A percentile compares a stretch with the other conserved stretches of the same genome.
These are phyloP conservation scores for Viola pubescens DNA, from an alignment of 441 rosid species.

Conservation along the genomic window DNA sequence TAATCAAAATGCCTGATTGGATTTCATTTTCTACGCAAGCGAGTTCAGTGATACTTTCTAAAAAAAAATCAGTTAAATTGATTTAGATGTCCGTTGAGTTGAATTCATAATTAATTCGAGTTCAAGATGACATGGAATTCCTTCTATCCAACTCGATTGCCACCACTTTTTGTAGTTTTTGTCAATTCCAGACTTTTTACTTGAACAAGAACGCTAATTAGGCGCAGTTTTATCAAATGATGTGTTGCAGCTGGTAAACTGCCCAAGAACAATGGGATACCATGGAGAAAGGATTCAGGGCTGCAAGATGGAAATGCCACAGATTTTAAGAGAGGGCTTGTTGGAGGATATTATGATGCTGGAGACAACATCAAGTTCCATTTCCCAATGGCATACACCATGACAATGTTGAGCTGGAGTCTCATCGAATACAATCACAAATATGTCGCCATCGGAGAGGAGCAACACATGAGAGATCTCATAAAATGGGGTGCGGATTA, in stretches of 20 bases:
- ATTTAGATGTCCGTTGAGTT: too few species aligned
- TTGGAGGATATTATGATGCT: slow-evolving; percentile 79
- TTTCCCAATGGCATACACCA: slow-evolving; percentile 81
- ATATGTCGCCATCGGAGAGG: slow-evolving; percentile 49
- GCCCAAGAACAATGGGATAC: slow-evolving; percentile 50
- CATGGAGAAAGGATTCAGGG: slow-evolving; percentile 77
- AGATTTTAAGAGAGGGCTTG: slow-evolving; percentile 46
- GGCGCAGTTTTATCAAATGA: not conserved
- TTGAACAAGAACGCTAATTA: too few species aligned
- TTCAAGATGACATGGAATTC: too few species aligned
- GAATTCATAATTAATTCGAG: too few species aligned
- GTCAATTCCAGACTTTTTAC: too few species aligned
- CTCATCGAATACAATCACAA: slow-evolving; percentile 69
- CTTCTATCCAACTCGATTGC: too few species aligned
- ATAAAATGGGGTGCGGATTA: slow-evolving; percentile 84
- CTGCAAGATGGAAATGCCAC: slow-evolving; percentile 44
- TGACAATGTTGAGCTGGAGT: slow-evolving; percentile 94
- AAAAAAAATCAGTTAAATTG: too few species aligned
- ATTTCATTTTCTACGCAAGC: too few species aligned
- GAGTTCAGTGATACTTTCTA: too few species aligned
- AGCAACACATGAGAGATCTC: slow-evolving; percentile 53
- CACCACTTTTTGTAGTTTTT: too few species aligned
- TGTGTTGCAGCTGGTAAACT: slow-evolving; percentile 58
- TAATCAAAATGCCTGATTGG: too few species aligned
- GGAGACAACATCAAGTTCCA: slow-evolving; percentile 69